Base-by-base conservation (phyloP, 2,329 filamentous ascomycete genomes). In the Penicillium digitatum region DNA sequence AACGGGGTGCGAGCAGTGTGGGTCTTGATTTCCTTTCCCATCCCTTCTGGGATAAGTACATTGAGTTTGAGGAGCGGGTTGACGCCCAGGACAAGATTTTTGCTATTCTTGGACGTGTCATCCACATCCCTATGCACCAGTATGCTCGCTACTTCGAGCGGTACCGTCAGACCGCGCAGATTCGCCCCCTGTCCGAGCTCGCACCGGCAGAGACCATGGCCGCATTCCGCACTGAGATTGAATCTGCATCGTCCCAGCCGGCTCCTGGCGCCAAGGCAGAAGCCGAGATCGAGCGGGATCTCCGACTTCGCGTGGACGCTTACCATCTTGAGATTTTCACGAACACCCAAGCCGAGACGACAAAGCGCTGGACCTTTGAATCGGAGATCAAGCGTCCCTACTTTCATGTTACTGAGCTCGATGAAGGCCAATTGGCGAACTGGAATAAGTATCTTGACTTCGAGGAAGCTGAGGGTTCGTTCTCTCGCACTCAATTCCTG, bases 41-140 rank as follows among this genome's bases (percentile, higher is more conserved):
- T 70, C 91, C 91, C 1, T 96, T 99, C 77, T 99, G 94, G 94
- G 94, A 99, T 74, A 97, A 96, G 76, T 99, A 96, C 69, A 85
- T 99, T 61, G 94, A 97, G 71, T 97, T 95, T 67, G 94, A 97
- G 72, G 92, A 96, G 71, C 88, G 92, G 1, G 81, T 93, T 58
- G 91, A 96, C 67, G 85, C 88, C 0, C 84, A 87, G 14, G 89
- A 95, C 60, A 90, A 86, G 66, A 89, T 96, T 52, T 95, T 95
- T 65, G 85, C 84, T 38, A 90, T 99, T 53, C 81, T 96, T 49
- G 81, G 82, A 58, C 89, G 92, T 51, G 82, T 96, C 53, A 88
- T 96, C 51, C 84, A 89, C 67, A 91, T 97, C 50, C 93, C 94
- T 0, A 90, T 96, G 84, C 92, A 97, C 69, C 91, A 96, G 70